A percentile compares a stretch with the other conserved stretches of the same genome.
Conservation (phyloP, 139 green algal species). For the Ostreobium quekettii region DNA sequence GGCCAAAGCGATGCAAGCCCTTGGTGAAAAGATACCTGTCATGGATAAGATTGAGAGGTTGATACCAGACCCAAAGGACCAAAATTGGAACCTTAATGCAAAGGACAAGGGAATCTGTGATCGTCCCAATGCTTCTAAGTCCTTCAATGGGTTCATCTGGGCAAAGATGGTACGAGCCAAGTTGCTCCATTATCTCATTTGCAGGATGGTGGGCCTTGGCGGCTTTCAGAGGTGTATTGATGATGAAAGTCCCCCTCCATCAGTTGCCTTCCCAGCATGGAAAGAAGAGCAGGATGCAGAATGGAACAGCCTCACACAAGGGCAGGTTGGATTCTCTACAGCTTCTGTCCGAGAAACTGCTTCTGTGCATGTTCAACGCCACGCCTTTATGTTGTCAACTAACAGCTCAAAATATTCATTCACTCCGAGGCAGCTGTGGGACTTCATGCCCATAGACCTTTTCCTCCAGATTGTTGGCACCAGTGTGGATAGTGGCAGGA, state of each 20-base stretch:
- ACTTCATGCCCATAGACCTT: constrained; percentile 31
- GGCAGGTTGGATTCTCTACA: neutral
- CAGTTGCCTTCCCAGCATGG: constrained; percentile 2
- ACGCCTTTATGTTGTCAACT: neutral
- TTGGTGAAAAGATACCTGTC: constrained; percentile 4
- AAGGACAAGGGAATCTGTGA: too few relatives aligned
- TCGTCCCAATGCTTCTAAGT: too few relatives aligned
- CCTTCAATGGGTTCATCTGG: constrained; percentile 35
- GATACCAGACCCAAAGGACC: too few relatives aligned
- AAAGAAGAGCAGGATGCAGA: too few relatives aligned
- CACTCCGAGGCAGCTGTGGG: constrained; percentile 33
- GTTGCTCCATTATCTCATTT: constrained; percentile 38
- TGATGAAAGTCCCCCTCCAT: neutral
- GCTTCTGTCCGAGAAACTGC: constrained; percentile 1
- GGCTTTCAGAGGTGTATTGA: neutral
- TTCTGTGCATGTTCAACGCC: neutral
- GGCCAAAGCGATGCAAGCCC: neutral
- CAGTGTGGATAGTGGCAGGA: neutral
- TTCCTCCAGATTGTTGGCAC: constrained; percentile 30
- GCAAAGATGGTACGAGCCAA: constrained; percentile 32
- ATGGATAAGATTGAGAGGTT: constrained; percentile 11
- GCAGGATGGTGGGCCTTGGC: constrained; percentile 19
- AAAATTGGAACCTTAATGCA: too few relatives aligned
- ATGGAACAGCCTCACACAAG: neutral
- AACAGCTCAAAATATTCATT: constrained; percentile 12